phyloP scores from a whole-genome alignment of 2,329 filamentous ascomycete species.

The Aureobasidium pullulans region DNA sequence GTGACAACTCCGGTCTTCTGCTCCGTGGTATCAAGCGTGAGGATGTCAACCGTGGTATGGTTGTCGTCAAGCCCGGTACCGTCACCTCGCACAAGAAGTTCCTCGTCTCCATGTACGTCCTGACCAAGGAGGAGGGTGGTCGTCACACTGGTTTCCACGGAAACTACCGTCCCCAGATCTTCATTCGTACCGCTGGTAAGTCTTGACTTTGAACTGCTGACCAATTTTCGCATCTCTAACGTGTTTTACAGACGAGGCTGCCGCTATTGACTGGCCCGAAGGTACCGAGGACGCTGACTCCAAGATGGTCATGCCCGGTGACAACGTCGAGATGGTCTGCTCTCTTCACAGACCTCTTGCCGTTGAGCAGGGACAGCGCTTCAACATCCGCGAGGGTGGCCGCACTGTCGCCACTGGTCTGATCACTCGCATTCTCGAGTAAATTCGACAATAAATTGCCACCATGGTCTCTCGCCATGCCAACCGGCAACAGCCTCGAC shows the following conservation, averaged over 20 bases:
- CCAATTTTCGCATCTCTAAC: background rate
- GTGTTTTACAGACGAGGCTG: constrained; percentile 49
- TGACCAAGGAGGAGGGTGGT: constrained; percentile 96
- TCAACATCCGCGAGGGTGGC: constrained; percentile 97
- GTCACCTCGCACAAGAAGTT: constrained; percentile 87
- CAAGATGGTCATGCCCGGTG: constrained; percentile 94
- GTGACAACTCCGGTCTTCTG: constrained; percentile 96
- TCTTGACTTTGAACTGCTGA: constrained; percentile 25
- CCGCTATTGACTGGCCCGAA: constrained; percentile 79
- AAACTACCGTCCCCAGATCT: constrained; percentile 97
- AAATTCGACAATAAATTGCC: constrained; percentile 15
- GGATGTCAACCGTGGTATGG: constrained; percentile 92
- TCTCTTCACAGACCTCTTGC: constrained; percentile 79
- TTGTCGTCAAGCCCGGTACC: constrained; percentile 73
- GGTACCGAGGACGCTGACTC: constrained; percentile 61
- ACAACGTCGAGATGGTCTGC: constrained; percentile 97
- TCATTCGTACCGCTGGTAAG: constrained; percentile 85
- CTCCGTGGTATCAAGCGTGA: constrained; percentile 94
- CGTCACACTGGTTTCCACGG: constrained; percentile 90
- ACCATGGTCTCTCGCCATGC: background rate
- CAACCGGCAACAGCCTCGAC: constrained; percentile 1
- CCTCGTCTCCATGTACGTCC: constrained; percentile 90
- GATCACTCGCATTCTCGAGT: constrained; percentile 33
- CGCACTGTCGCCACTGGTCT: constrained; percentile 43
- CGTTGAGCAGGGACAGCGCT: constrained; percentile 84